These are phyloP conservation scores for Solanum hybrid DNA, from an alignment of 305 asterid species.

Conservation along the genomic window DNA sequence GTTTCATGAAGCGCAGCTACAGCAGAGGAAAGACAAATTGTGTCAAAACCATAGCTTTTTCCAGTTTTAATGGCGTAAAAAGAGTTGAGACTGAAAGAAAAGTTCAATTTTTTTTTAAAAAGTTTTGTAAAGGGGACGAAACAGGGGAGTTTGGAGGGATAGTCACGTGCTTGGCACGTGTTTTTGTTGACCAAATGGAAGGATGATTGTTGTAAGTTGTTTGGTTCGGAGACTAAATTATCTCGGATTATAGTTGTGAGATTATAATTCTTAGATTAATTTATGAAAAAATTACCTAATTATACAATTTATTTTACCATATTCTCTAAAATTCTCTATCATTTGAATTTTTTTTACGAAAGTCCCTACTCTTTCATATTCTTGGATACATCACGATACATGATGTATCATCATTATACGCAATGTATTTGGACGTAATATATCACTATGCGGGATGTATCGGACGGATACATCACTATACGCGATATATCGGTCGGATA, in stretches of 20 bases:
- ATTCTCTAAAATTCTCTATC: background rate
- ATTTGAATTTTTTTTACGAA: background rate
- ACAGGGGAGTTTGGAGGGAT: background rate
- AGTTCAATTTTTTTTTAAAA: background rate
- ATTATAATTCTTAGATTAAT: background rate
- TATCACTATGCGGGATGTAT: background rate
- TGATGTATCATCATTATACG: background rate
- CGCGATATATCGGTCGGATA: background rate
- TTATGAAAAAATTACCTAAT: background rate
- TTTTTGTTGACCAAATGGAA: background rate
- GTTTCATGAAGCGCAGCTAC: background rate
- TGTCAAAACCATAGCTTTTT: background rate
- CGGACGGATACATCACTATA: too few relatives aligned
- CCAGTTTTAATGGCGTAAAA: background rate
- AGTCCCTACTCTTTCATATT: background rate
- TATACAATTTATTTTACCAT: background rate
- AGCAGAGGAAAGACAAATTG: background rate
- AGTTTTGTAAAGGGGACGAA: background rate
- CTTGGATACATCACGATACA: background rate
- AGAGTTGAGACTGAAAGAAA: background rate
- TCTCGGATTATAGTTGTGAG: background rate
- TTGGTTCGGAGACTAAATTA: background rate
- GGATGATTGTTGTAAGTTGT: background rate
- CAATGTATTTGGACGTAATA: background rate
- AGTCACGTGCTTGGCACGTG: background rate